Base-by-base conservation (phyloP, 148 eudicot species). In the Heliamphora exappendiculata region DNA sequence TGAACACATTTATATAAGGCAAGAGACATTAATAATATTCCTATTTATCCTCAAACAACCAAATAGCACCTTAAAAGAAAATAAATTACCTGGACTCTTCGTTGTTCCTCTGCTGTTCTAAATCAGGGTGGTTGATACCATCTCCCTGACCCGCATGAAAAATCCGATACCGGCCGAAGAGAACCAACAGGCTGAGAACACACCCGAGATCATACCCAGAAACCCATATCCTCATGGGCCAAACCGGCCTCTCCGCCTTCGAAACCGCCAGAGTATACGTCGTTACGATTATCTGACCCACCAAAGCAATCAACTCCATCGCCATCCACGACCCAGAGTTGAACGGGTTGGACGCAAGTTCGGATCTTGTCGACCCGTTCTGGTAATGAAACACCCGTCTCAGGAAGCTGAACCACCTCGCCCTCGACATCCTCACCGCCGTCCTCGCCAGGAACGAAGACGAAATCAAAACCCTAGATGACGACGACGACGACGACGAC, bases 161-260 rank as follows among this genome's bases (percentile, higher is more conserved):
- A 39, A 85, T 47, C 72, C 79, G 78, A 75, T 89, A 93, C 26
- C 98, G 85, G 88, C 89, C 85, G 54, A n/a, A 84, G 19, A 92
- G 83, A 0, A 89, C 70, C 0, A 87, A 67, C 73, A 95, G 80
- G 67, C 86, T 87, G 36, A 89, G 77, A n/a, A 87, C 78, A 76
- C 98, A 90, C 1, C 93, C 99, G 45, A 86, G 79, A 83, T 84
- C 93, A 76, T 95, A 95, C 74, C 93, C 98, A 29, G 81, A 70
- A 75, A 89, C 75, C 99, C 99, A 95, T 50, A 89, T 72, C 76
- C 99, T 86, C 91, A 93, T 95, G 13, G 97, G 97, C 99, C 99
- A 92, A 82, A 89, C 85, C 5, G 98, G 98, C 76, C 58, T 91
- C 81, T 95, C 99, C 12, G 66, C 83, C 81, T 78, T 85, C 0